phyloP scores from a whole-genome alignment of 306 rosid genomes.

The Vigna mungo region DNA sequence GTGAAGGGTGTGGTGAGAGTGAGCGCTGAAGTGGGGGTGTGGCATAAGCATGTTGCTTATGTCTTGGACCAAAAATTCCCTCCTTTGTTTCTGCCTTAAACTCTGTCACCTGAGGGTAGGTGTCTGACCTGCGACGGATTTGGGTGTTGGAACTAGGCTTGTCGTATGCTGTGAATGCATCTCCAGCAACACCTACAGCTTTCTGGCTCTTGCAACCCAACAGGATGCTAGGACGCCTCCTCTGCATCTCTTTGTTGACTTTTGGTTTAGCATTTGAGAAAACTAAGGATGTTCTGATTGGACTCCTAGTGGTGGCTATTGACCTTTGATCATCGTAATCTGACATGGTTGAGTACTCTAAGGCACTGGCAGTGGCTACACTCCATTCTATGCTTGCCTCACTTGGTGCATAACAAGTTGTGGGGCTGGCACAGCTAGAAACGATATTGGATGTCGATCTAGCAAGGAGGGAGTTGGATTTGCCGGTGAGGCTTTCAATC shows the following conservation, averaged over 20 bases:
- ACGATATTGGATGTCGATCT: conserved; percentile 57
- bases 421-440: conserved; percentile 69
- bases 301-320: conserved; percentile 51
- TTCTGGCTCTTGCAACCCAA: conserved; percentile 84
- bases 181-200: conserved; percentile 72
- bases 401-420: conserved; percentile 85
- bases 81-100: conserved; percentile 60
- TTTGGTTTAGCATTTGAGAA: conserved; percentile 47
- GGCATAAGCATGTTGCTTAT: conserved; percentile 54
- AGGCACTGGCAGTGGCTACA: conserved; percentile 88
- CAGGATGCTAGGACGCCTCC: conserved; percentile 49
- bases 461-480: conserved; percentile 55
- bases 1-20: conserved; percentile 62
- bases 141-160: conserved; percentile 41
- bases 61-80: conserved; percentile 54
- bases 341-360: conserved; percentile 70
- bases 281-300: conserved; percentile 41
- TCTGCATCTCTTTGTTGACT: conserved; percentile 48
- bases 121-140: conserved; percentile 44
- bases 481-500: conserved; percentile 74
- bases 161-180: conserved; percentile 56
- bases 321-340: conserved; percentile 75
- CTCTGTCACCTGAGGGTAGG: conserved; percentile 53
- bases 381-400: conserved; percentile 98
- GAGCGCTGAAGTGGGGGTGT: conserved; percentile 54